phyloP scores from a whole-genome alignment of 192 early-diverging fungal genomes.

The Dissophora globulifera region DNA sequence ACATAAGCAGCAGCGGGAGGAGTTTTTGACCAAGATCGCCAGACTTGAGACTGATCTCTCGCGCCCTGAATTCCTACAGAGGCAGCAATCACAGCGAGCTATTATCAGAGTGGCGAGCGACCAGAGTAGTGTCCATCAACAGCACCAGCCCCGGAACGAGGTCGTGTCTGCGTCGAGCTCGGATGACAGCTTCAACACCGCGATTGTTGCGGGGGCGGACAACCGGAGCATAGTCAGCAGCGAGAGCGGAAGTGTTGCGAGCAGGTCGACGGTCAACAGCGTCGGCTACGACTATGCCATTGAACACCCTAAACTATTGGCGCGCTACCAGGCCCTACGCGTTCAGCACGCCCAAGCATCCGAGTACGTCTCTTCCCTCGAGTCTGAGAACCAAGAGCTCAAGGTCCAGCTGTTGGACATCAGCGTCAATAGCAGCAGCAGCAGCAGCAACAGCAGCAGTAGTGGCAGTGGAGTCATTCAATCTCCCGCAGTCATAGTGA shows the following conservation, averaged over 20 bases:
- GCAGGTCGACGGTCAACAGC: slow-evolving; percentile 18
- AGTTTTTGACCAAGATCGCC: no score
- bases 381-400: slow-evolving; percentile 27
- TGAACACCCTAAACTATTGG: slow-evolving; percentile 31
- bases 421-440: neutral
- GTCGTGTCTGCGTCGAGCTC: no score
- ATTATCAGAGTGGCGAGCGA: no score
- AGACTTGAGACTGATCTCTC: no score
- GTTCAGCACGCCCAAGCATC: slow-evolving; percentile 27
- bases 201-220: no score
- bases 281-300: slow-evolving; percentile 30
- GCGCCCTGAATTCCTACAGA: neutral
- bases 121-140: no score
- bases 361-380: slow-evolving; percentile 19
- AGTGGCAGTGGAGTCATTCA: neutral
- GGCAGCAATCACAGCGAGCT: slow-evolving; percentile 1
- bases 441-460: neutral
- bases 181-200: no score
- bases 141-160: no score
- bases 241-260: no score
- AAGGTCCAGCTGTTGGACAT: slow-evolving; percentile 26
- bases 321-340: slow-evolving; percentile 25
- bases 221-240: no score
- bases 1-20: neutral
- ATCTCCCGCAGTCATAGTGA: neutral